Evolutionary conservation across 768 basidiomycete genomes (phyloP).

Genomic region (Suillus plorans): DNA sequence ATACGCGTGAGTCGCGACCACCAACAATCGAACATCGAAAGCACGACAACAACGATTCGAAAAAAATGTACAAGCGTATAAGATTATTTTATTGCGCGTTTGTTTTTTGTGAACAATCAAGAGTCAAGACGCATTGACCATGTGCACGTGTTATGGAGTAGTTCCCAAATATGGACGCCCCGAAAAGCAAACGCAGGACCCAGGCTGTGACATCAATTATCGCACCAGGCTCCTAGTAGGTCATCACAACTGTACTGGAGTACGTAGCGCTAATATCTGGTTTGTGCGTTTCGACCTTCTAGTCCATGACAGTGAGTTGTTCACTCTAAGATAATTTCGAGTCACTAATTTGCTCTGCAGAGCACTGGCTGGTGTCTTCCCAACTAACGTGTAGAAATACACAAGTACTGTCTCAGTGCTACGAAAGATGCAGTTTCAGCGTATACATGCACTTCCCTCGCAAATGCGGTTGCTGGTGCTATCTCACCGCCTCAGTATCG

Average conservation of each 20-base stretch:
- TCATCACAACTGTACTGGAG: neutral
- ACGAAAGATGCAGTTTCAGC: constrained; percentile 20
- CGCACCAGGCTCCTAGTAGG: neutral
- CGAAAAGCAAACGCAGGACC: neutral
- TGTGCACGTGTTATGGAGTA: neutral
- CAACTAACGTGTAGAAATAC: neutral
- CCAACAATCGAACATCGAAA: neutral
- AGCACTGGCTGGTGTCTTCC: neutral
- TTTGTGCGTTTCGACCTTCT: neutral
- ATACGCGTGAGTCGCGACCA: neutral
- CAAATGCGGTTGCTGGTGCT: constrained; percentile 24
- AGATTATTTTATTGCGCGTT: neutral
- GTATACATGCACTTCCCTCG: constrained; percentile 23
- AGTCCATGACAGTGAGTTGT: neutral
- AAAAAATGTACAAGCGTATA: neutral
- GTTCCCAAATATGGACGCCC: neutral
- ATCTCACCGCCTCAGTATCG: constrained; percentile 11
- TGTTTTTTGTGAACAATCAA: neutral
- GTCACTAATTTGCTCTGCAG: neutral
- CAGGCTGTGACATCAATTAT: neutral
- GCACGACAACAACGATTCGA: neutral
- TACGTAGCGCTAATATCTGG: neutral
- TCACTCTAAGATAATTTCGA: neutral
- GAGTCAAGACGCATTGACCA: neutral
- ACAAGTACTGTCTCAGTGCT: neutral